Evolutionary conservation across 805 yeast species (phyloP).

Genomic region (Hanseniaspora valbyensis): DNA sequence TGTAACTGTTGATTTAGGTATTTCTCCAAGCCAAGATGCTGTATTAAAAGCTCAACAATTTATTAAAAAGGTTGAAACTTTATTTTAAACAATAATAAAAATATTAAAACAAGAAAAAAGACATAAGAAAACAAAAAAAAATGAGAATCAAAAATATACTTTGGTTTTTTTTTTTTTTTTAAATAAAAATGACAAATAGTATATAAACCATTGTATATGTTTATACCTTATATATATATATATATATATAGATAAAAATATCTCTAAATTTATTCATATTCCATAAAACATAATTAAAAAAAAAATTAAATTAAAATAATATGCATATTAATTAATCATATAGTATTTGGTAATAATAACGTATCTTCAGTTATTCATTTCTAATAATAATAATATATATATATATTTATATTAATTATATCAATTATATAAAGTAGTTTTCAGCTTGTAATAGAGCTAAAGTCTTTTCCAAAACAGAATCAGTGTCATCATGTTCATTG

Average conservation of each 20-base stretch:
- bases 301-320: too few relatives aligned
- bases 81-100: background rate
- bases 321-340: too few relatives aligned
- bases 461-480: constrained; percentile 63
- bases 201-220: too few relatives aligned
- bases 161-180: too few relatives aligned
- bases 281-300: background rate
- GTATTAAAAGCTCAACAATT: constrained; percentile 7
- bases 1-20: constrained; percentile 4
- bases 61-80: constrained; percentile 1
- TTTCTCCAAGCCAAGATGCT: constrained; percentile 8
- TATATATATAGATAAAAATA: too few relatives aligned
- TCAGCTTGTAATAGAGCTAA: constrained; percentile 66
- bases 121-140: too few relatives aligned
- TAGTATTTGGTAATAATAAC: too few relatives aligned
- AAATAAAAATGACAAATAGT: too few relatives aligned
- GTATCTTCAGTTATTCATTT: too few relatives aligned
- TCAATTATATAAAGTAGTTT: constrained; percentile 57
- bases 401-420: too few relatives aligned
- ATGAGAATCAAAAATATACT: too few relatives aligned
- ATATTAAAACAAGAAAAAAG: background rate
- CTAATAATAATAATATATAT: background rate
- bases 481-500: constrained; percentile 43
- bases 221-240: too few relatives aligned
- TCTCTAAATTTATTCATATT: background rate